Evolutionary conservation across 176 grass and related monocot species (phyloP).

Genomic region (Musa schizocarpa): DNA sequence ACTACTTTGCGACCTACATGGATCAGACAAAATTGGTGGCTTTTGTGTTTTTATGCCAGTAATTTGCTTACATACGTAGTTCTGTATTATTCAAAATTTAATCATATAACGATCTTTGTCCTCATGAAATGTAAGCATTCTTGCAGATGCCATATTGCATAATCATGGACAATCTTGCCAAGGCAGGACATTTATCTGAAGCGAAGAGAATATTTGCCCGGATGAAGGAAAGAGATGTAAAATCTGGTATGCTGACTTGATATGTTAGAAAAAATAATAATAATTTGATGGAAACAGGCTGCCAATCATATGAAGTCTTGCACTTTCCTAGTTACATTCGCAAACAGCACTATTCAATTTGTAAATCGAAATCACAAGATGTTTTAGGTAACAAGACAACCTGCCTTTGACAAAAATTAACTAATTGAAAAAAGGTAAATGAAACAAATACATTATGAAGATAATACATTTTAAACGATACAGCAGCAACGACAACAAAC

Average conservation of each 20-base stretch:
- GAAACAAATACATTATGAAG: too few relatives aligned
- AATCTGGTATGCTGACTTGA: constrained; percentile 49
- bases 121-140: constrained; percentile 5
- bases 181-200: constrained; percentile 67
- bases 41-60: not conserved
- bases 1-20: not conserved
- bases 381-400: too few relatives aligned
- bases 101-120: not conserved
- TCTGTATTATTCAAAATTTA: not conserved
- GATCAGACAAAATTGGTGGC: not conserved
- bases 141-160: constrained; percentile 83
- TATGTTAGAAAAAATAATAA: not conserved
- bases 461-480: too few relatives aligned
- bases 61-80: not conserved
- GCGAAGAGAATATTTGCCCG: constrained; percentile 47
- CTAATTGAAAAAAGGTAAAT: too few relatives aligned
- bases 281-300: not conserved
- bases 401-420: too few relatives aligned
- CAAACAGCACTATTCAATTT: too few relatives aligned
- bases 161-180: constrained; percentile 83
- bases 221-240: constrained; percentile 71
- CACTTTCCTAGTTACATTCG: too few relatives aligned
- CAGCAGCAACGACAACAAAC: too few relatives aligned
- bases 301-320: not conserved
- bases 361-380: too few relatives aligned